Conservation (phyloP, 176 grass and related monocot genomes). For the Lolium multiflorum region DNA sequence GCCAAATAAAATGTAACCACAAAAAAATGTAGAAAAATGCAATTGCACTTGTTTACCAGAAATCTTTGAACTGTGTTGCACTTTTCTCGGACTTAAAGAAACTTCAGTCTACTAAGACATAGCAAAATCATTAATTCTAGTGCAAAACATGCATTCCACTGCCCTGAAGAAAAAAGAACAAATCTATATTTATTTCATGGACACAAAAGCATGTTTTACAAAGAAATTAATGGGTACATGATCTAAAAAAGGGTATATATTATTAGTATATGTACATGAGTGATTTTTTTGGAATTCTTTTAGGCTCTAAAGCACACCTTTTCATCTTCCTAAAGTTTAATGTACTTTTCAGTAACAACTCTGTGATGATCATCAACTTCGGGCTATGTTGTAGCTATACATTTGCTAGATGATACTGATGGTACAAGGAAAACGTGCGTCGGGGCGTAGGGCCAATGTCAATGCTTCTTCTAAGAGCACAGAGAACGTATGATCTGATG, state of each 20-base stretch:
- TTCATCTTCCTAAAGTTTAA: not conserved
- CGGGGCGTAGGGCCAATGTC: not conserved
- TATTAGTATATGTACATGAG: too few species aligned
- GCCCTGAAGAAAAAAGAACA: not conserved
- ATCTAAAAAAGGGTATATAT: too few species aligned
- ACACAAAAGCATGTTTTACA: not conserved
- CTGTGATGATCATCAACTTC: not conserved
- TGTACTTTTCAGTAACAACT: not conserved
- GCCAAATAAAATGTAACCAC: too few species aligned
- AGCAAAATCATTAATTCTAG: too few species aligned
- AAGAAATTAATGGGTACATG: not conserved
- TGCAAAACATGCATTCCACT: not conserved
- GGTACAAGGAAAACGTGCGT: constrained; percentile 1
- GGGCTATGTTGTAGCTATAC: constrained; percentile 12
- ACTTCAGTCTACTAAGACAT: too few species aligned
- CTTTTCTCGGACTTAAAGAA: too few species aligned
- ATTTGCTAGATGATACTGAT: not conserved
- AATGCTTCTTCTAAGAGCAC: constrained; percentile 21
- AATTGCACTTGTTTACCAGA: too few species aligned
- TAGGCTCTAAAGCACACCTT: too few species aligned
- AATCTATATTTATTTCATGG: not conserved
- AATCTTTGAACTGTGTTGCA: too few species aligned
- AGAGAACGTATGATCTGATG: constrained; percentile 12
- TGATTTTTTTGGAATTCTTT: too few species aligned
- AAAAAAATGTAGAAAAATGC: too few species aligned